These are phyloP conservation scores for Castanea crenata DNA, from an alignment of 306 rosid genomes.

Conservation along the genomic window DNA sequence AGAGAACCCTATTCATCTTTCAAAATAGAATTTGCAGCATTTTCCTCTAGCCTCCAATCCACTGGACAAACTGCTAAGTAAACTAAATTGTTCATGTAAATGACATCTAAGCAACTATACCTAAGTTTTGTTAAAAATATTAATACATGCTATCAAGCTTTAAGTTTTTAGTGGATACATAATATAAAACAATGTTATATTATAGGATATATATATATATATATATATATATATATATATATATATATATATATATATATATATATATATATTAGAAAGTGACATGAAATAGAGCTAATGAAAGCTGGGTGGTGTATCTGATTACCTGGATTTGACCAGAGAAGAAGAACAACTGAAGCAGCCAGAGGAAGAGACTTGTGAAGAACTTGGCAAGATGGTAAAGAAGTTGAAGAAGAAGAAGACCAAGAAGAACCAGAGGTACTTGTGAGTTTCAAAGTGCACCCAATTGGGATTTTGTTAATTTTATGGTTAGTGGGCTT, in stretches of 20 bases:
- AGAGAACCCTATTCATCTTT: too few relatives aligned
- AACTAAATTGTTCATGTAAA: too few relatives aligned
- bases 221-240: too few relatives aligned
- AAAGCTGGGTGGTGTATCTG: neutral
- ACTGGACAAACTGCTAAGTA: too few relatives aligned
- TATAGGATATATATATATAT: conserved; percentile 2
- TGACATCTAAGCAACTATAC: too few relatives aligned
- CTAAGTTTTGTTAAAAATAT: too few relatives aligned
- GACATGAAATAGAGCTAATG: neutral
- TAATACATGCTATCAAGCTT: neutral
- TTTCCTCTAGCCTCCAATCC: too few relatives aligned
- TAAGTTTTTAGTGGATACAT: neutral
- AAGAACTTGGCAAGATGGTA: conserved; percentile 29
- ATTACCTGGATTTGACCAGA: conserved; percentile 76
- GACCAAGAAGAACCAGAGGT: conserved; percentile 11
- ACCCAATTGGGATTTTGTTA: conserved; percentile 24
- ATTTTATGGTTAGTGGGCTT: conserved; percentile 21
- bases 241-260: too few relatives aligned
- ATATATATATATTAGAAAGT: neutral
- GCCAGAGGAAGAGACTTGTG: conserved; percentile 66
- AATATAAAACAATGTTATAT: neutral
- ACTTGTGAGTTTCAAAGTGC: conserved; percentile 5
- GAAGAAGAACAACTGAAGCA: conserved; percentile 69
- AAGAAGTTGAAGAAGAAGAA: conserved; percentile 19
- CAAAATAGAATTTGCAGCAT: too few relatives aligned